Base-by-base conservation (phyloP, 1,284 basidiomycete species). In the Trametes pubescens region DNA sequence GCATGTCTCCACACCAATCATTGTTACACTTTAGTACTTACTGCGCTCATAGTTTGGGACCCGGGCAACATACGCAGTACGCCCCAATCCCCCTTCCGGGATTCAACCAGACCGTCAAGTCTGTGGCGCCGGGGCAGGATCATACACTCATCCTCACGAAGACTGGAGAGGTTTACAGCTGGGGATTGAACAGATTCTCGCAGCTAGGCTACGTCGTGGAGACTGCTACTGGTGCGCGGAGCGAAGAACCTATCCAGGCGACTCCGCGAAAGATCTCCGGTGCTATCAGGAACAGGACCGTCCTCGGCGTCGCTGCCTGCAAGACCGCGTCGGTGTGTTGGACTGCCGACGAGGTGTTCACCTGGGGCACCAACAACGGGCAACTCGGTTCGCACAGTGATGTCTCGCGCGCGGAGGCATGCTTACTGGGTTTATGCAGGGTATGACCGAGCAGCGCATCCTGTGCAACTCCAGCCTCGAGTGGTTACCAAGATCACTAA, bases 351-450 rank as follows among this genome's bases (percentile, higher is more conserved):
- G 86, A 90, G n/a, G 85, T 99, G 0, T 98, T 88, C 78, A 98
- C 96, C 0, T 99, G 96, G 96, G 98, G 97, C 0, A 95, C 93
- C 26, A 98, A 99, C 76, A 86, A 85, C 37, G 98, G 98, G 0
- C 98, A 99, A 75, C 83, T 99, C 4, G 96, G 96, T 88, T 59
- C 37, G 80, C 70, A 18, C 63, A n/a, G 7, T 24, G 11, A 4
- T 4, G 11, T 2, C 6, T 14, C 37, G 37, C 10, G 11, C 0
- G 7, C 16, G 24, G 1, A 10, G 18, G 57, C 34, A 26, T 22
- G 26, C 40, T 59, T 8, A 60, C 44, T 1, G 13, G 51, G 21
- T 24, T 5, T 18, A 37, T 11, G 29, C 62, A 91, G 90, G 91
- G 0, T 94, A 94, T 67, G 90, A 93, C 65, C 92, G 87, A 72